These are phyloP conservation scores for Purpureocillium takamizusanense DNA, from an alignment of 2,329 filamentous ascomycete genomes.

Conservation along the genomic window DNA sequence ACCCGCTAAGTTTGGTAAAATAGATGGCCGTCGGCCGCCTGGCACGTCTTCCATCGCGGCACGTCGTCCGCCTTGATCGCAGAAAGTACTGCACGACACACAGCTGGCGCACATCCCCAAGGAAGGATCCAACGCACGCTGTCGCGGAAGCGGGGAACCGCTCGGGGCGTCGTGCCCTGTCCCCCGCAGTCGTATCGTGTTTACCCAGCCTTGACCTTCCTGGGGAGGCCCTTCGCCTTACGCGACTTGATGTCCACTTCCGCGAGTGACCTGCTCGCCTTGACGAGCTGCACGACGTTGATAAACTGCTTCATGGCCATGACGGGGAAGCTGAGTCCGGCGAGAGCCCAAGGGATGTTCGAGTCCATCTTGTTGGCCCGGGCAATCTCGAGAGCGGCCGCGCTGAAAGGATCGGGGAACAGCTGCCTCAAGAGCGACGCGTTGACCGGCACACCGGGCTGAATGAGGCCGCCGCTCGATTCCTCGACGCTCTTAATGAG, in stretches of 20 bases:
- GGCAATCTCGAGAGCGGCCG: conserved; percentile 84
- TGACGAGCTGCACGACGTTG: conserved; percentile 89
- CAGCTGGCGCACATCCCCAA: too few species aligned
- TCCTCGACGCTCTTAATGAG: conserved; percentile 58
- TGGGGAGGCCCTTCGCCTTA: conserved; percentile 41
- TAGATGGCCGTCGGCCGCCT: not conserved
- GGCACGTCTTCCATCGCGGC: not conserved
- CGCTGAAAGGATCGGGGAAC: conserved; percentile 85
- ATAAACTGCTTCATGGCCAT: conserved; percentile 91
- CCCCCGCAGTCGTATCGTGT: too few species aligned
- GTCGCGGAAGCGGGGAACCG: too few species aligned
- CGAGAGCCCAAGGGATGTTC: conserved; percentile 59
- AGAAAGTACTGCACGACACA: not conserved
- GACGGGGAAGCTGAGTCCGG: conserved; percentile 70
- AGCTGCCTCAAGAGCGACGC: conserved; percentile 62
- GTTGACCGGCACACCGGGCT: conserved; percentile 61
- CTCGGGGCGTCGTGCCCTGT: not conserved
- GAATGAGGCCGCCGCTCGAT: conserved; percentile 40
- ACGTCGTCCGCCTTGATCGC: not conserved
- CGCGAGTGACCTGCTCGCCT: conserved; percentile 84
- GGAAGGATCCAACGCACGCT: too few species aligned
- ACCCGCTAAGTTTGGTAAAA: not conserved
- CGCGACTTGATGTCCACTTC: conserved; percentile 75
- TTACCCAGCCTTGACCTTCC: conserved; percentile 28
- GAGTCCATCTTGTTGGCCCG: conserved; percentile 89